Percentiles rank a stretch among this genome's conserved stretches.
These are phyloP conservation scores for Cylindrotheca fusiformis DNA, from an alignment of 108 stramenopile genomes.

Conservation along the genomic window DNA sequence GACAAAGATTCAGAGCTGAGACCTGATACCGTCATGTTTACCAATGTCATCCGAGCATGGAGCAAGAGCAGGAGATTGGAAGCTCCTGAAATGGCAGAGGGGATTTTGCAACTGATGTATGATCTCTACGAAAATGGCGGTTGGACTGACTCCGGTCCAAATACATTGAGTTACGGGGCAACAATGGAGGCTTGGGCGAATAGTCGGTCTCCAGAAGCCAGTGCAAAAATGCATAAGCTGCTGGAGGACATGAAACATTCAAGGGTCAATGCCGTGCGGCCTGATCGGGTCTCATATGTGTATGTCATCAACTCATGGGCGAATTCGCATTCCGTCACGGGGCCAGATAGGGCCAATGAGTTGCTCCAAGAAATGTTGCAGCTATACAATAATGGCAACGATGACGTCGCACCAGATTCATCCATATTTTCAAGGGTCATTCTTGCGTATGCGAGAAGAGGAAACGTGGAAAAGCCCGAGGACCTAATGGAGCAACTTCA, in stretches of 20 bases:
- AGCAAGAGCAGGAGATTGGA: slow-evolving; percentile 49
- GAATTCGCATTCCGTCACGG: slow-evolving; percentile 12
- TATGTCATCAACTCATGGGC: slow-evolving; percentile 39
- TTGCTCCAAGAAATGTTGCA: slow-evolving; percentile 30
- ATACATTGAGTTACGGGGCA: slow-evolving; percentile 25
- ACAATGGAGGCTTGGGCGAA: slow-evolving; percentile 33
- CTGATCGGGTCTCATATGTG: slow-evolving; percentile 30
- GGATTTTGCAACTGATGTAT: slow-evolving; percentile 49
- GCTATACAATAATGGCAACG: slow-evolving; percentile 29
- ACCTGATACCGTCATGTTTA: slow-evolving; percentile 57
- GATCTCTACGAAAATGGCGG: slow-evolving; percentile 30
- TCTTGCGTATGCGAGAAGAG: slow-evolving; percentile 14
- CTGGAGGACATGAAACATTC: slow-evolving; percentile 33
- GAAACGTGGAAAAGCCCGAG: slow-evolving; percentile 15
- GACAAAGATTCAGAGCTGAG: slow-evolving; percentile 17
- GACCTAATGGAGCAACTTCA: slow-evolving; percentile 13
- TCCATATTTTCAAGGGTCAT: slow-evolving; percentile 30
- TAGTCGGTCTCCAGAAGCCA: slow-evolving; percentile 19
- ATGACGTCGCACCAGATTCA: slow-evolving; percentile 16
- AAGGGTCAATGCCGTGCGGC: slow-evolving; percentile 13
- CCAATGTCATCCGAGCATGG: slow-evolving; percentile 64
- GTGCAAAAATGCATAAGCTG: slow-evolving; percentile 10
- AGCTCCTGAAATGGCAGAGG: slow-evolving; percentile 51
- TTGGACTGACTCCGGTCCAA: slow-evolving; percentile 24
- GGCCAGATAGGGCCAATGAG: slow-evolving; percentile 20